Conservation (phyloP, 371 early-diverging fungal genomes). For the Smittium culicis region DNA sequence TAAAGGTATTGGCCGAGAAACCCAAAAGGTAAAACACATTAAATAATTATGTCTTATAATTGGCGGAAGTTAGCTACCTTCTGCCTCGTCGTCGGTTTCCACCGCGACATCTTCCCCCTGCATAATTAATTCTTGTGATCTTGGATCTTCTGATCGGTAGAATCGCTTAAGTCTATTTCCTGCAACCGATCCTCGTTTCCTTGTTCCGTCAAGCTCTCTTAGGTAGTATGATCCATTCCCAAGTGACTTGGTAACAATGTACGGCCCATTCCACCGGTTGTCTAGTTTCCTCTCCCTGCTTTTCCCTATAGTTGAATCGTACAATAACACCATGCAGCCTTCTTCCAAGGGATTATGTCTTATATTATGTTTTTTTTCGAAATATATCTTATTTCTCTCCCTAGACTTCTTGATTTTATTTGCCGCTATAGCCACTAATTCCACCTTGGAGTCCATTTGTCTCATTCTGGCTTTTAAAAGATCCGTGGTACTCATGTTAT, state of each 20-base stretch:
- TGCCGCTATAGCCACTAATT: neutral
- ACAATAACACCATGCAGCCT: constrained; percentile 11
- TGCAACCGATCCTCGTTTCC: neutral
- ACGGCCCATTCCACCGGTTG: constrained; percentile 15
- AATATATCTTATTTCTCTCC: neutral
- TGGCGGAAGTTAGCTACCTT: too few relatives aligned
- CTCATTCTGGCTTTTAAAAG: constrained; percentile 1
- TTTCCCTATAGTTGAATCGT: constrained; percentile 2
- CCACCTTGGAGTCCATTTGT: constrained; percentile 8
- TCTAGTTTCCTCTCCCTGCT: constrained; percentile 9
- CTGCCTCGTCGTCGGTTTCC: neutral
- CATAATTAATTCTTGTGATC: neutral
- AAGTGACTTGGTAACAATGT: constrained; percentile 7
- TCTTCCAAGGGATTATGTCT: neutral
- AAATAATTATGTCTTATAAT: too few relatives aligned
- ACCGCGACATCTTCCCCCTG: neutral
- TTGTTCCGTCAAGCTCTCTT: neutral
- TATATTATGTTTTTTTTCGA: neutral
- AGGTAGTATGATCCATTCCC: neutral
- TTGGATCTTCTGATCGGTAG: neutral
- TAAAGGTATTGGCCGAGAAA: too few relatives aligned
- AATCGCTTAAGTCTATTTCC: neutral
- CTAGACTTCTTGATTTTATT: neutral
- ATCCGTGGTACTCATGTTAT: constrained; percentile 1
- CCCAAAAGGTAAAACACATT: neutral